phyloP scores from a whole-genome alignment of 2,329 filamentous ascomycete genomes.

The Aureobasidium sp. region DNA sequence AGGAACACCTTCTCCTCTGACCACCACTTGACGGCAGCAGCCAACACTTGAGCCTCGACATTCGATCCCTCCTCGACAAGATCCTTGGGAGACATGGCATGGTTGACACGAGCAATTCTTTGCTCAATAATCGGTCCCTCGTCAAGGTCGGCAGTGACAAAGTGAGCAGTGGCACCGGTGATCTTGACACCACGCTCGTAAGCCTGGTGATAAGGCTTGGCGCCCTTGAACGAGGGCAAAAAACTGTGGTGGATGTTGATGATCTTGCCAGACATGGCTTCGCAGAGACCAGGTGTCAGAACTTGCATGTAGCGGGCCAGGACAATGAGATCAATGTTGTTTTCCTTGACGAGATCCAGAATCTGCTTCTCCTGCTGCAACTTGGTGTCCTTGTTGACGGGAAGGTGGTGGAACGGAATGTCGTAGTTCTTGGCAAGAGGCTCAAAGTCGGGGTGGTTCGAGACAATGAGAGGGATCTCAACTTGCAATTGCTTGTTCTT shows the following conservation, averaged over 20 bases:
- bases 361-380: slow-evolving; percentile 63
- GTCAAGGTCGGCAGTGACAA: slow-evolving; percentile 77
- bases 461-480: slow-evolving; percentile 71
- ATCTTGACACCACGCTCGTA: slow-evolving; percentile 85
- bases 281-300: slow-evolving; percentile 65
- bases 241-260: slow-evolving; percentile 92
- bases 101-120: slow-evolving; percentile 68
- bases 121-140: slow-evolving; percentile 88
- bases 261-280: slow-evolving; percentile 74
- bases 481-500: slow-evolving; percentile 67
- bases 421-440: slow-evolving; percentile 64
- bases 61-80: slow-evolving; percentile 75
- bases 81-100: slow-evolving; percentile 67
- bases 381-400: slow-evolving; percentile 74
- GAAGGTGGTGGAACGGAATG: slow-evolving; percentile 73
- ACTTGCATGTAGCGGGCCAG: slow-evolving; percentile 86
- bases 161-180: slow-evolving; percentile 78
- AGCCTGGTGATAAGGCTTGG: slow-evolving; percentile 82
- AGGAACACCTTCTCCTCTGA: slow-evolving; percentile 71
- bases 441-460: slow-evolving; percentile 71
- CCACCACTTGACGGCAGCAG: slow-evolving; percentile 77
- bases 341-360: slow-evolving; percentile 60
- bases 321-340: slow-evolving; percentile 71
- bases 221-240: slow-evolving; percentile 80
- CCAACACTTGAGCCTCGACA: slow-evolving; percentile 76